Evolutionary conservation across 2,329 filamentous ascomycete genomes (phyloP).

Genomic region (Pseudogymnoascus destructans): DNA sequence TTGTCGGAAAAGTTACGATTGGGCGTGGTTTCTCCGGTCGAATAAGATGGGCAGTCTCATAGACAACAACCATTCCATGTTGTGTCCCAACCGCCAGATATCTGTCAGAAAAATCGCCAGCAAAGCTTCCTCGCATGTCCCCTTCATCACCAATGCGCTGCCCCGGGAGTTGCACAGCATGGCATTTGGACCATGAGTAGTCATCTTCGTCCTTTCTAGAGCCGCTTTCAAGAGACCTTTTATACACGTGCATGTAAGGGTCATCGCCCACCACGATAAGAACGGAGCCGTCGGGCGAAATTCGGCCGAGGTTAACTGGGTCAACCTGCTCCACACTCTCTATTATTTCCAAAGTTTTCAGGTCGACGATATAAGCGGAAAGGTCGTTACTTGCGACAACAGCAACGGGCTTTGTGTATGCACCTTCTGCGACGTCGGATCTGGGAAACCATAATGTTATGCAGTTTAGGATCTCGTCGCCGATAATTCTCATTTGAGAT

Average conservation of each 20-base stretch:
- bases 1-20: constrained; percentile 64
- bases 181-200: constrained; percentile 35
- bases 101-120: constrained; percentile 60
- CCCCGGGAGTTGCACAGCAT: constrained; percentile 43
- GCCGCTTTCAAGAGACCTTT: constrained; percentile 29
- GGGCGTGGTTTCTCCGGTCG: constrained; percentile 43
- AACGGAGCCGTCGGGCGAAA: constrained; percentile 75
- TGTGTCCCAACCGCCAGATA: constrained; percentile 69
- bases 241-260: constrained; percentile 73
- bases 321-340: constrained; percentile 64
- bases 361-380: constrained; percentile 70
- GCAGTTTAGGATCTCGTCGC: constrained; percentile 51
- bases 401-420: constrained; percentile 45
- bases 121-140: constrained; percentile 57
- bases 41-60: constrained; percentile 42
- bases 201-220: constrained; percentile 27
- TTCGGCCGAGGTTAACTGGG: constrained; percentile 84
- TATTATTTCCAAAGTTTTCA: constrained; percentile 54
- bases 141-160: constrained; percentile 41
- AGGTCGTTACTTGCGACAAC: constrained; percentile 84
- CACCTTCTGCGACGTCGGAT: constrained; percentile 24
- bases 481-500: constrained; percentile 38
- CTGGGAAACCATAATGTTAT: constrained; percentile 47
- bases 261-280: constrained; percentile 81
- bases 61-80: constrained; percentile 66